These are phyloP conservation scores for Talaromyces sp. DNA, from an alignment of 2,329 filamentous ascomycete genomes.

Conservation along the genomic window DNA sequence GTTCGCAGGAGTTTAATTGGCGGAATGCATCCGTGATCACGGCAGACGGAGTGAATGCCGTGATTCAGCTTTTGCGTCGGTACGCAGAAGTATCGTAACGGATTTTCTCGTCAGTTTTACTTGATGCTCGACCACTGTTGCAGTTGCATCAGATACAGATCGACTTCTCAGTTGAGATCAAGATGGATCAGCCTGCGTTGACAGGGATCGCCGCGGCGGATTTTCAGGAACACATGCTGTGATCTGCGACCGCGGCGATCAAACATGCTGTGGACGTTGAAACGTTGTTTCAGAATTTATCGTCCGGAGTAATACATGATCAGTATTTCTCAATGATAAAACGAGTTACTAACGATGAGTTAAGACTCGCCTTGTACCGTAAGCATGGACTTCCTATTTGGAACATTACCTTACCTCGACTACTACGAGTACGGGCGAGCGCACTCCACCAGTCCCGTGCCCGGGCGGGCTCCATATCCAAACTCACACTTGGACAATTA, in stretches of 20 bases:
- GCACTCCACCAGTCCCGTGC: not conserved
- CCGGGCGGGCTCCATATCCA: not conserved
- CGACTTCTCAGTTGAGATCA: slow-evolving; percentile 11
- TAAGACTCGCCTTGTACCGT: not conserved
- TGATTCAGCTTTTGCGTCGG: too few relatives aligned
- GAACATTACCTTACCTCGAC: not conserved
- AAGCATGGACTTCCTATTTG: not conserved
- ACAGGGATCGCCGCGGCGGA: slow-evolving; percentile 19
- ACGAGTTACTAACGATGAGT: not conserved
- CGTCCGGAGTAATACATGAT: too few relatives aligned
- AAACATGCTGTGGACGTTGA: slow-evolving; percentile 4
- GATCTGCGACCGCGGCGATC: slow-evolving; percentile 16
- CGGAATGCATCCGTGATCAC: not conserved
- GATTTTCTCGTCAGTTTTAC: not conserved
- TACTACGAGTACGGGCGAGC: not conserved
- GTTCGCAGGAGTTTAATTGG: not conserved
- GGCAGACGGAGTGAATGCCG: not conserved
- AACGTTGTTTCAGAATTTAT: not conserved
- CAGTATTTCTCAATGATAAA: too few relatives aligned
- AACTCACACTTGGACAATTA: not conserved
- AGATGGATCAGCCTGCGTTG: slow-evolving; percentile 17
- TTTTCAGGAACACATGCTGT: slow-evolving; percentile 17
- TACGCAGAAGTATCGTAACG: not conserved
- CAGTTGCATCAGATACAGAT: not conserved
- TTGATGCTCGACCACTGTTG: not conserved